These are phyloP conservation scores for Taphrina confusa DNA, from an alignment of 1,139 yeast species.

Conservation along the genomic window DNA sequence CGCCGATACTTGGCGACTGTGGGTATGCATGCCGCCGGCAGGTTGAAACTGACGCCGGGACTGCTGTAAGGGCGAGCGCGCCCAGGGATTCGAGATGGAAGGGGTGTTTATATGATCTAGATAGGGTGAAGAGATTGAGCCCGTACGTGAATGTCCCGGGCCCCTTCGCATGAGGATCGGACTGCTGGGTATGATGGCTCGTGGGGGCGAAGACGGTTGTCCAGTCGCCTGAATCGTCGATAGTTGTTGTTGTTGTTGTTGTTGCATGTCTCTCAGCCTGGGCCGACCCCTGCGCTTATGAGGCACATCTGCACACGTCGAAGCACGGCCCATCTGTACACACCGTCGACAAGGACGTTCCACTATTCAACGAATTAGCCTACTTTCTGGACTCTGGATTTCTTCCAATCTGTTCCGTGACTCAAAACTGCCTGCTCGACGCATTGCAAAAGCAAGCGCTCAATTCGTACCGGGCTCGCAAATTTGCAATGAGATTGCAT, in stretches of 20 bases:
- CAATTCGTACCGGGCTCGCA: no score
- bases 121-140: constrained; percentile 11
- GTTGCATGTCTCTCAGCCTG: constrained; percentile 29
- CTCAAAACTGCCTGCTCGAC: not conserved
- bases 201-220: not conserved
- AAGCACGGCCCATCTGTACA: constrained; percentile 36
- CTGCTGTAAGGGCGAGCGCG: constrained; percentile 1
- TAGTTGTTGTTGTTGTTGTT: not conserved
- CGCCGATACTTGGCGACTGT: not conserved
- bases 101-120: not conserved
- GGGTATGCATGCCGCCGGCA: not conserved
- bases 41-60: constrained; percentile 2
- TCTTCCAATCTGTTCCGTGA: not conserved
- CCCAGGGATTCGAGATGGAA: not conserved
- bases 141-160: not conserved
- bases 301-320: constrained; percentile 38
- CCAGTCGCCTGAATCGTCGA: not conserved
- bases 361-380: constrained; percentile 5
- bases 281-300: constrained; percentile 40
- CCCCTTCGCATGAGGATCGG: not conserved
- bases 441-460: no score
- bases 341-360: constrained; percentile 39
- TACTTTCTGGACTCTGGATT: not conserved
- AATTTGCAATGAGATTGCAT: no score
- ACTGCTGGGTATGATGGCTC: constrained; percentile 9